Percentiles rank a stretch among this genome's conserved stretches.
Evolutionary conservation across 2,329 filamentous ascomycete genomes (phyloP).

Genomic region (Alternaria atra): DNA sequence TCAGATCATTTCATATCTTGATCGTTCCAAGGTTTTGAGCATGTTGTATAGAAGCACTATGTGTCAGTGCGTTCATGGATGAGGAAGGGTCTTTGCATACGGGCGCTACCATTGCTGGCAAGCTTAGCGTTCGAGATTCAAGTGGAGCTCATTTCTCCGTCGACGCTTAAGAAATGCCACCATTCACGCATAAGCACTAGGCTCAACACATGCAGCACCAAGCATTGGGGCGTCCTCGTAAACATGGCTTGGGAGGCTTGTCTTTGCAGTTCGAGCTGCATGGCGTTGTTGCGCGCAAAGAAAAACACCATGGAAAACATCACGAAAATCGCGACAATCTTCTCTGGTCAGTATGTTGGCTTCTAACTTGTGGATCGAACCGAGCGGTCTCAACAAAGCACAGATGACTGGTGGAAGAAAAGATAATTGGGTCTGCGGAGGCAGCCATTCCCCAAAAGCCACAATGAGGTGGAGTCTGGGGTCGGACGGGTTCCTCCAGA

Average conservation of each 20-base stretch:
- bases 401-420: slow-evolving; percentile 15
- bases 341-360: neutral
- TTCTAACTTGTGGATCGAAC: neutral
- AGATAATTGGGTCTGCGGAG: slow-evolving; percentile 13
- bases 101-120: slow-evolving; percentile 6
- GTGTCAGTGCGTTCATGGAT: neutral
- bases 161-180: slow-evolving; percentile 12
- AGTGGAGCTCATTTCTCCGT: slow-evolving; percentile 9
- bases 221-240: slow-evolving; percentile 13
- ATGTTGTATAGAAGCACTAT: neutral
- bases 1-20: neutral
- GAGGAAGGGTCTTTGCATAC: slow-evolving; percentile 1
- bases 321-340: neutral
- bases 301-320: slow-evolving; percentile 2
- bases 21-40: neutral
- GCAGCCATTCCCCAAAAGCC: neutral
- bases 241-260: slow-evolving; percentile 13
- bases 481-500: slow-evolving; percentile 10
- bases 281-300: neutral
- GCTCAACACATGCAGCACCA: slow-evolving; percentile 10
- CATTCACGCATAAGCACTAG: slow-evolving; percentile 10
- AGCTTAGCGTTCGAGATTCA: slow-evolving; percentile 6
- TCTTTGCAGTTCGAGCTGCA: slow-evolving; percentile 1
- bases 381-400: neutral
- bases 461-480: slow-evolving; percentile 16